Base-by-base conservation (phyloP, 805 yeast species). In the Kuraishia molischiana region DNA sequence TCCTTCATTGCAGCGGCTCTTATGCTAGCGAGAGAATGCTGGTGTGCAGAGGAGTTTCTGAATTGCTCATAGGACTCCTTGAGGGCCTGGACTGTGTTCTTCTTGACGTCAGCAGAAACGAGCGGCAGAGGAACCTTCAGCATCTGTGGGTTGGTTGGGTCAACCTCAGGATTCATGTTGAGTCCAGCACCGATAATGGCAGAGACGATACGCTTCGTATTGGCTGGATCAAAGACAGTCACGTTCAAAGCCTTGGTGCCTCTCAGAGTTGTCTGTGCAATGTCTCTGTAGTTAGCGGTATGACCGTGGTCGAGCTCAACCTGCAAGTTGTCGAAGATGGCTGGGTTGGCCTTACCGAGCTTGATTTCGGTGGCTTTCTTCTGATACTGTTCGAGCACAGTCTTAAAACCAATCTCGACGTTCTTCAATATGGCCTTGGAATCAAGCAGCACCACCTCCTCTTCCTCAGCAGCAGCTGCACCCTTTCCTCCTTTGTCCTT, bases 221-320 rank as follows among this genome's bases (percentile, higher is more conserved):
- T 71, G 37, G 67, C 69, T 5, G 95, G 95, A 51, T 90, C 96
- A 56, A 81, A 90, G 2, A 87, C 89, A 0, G 95, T 86, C n/a
- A 90, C 74, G 24, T 73, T 59, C 37, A 85, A 64, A 46, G 75
- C 67, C 48, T 84, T 70, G 20, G 69, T 64, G 5, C 90, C 92
- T 46, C 80, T 80, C 37, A 75, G 47, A 0, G 81, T 62, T 3
- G 90, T 79, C 43, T 79, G 79, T 1, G 95, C 95, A 21, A 85
- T 59, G 22, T 77, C 66, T 2, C 75, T 70, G 52, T 80, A 81
- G 5, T 8, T 8, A 2, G 67, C 67, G 2, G 62, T 55, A 36
- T 68, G 64, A 11, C 70, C 64, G 32, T 71, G 67, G 26, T 66
- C 69, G 3, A 72, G 48, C 14, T 64, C 61, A 14, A 90, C 69